Conservation (phyloP, 2,329 filamentous ascomycete genomes). For the Trichoderma koningiopsis region DNA sequence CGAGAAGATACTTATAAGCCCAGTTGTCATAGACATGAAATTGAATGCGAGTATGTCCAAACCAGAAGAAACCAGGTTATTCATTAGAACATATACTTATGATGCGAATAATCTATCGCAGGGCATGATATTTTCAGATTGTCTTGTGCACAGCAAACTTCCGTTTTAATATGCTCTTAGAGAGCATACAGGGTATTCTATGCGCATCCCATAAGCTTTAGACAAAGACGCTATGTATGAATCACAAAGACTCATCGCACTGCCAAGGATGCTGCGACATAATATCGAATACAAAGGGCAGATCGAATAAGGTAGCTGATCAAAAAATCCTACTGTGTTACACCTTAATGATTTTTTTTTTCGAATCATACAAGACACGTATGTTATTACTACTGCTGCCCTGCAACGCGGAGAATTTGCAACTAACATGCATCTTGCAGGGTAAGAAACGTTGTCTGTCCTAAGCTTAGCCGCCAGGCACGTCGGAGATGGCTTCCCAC, state of each 20-base stretch:
- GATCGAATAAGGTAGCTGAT: not conserved
- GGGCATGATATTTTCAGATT: not conserved
- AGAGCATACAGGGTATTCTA: not conserved
- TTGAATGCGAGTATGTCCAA: not conserved
- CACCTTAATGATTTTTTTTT: not conserved
- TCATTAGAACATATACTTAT: not conserved
- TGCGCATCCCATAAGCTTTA: not conserved
- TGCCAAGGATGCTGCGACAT: not conserved
- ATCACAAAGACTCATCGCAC: not conserved
- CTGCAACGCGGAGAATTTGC: not conserved
- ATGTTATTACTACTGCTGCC: not conserved
- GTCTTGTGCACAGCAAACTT: not conserved
- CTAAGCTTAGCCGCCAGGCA: not conserved
- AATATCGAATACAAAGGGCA: not conserved
- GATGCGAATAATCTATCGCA: not conserved
- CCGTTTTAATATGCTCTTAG: not conserved
- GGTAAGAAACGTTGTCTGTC: not conserved
- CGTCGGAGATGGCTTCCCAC: not conserved
- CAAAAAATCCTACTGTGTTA: not conserved
- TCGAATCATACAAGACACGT: not conserved
- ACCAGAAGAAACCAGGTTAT: not conserved
- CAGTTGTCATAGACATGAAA: accelerated
- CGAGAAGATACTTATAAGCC: not conserved
- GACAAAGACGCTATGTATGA: not conserved
- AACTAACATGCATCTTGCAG: not conserved